Percentiles rank a stretch among this genome's conserved stretches.
Conservation (phyloP, 2,329 filamentous ascomycete species). For the Fusarium coffeatum region DNA sequence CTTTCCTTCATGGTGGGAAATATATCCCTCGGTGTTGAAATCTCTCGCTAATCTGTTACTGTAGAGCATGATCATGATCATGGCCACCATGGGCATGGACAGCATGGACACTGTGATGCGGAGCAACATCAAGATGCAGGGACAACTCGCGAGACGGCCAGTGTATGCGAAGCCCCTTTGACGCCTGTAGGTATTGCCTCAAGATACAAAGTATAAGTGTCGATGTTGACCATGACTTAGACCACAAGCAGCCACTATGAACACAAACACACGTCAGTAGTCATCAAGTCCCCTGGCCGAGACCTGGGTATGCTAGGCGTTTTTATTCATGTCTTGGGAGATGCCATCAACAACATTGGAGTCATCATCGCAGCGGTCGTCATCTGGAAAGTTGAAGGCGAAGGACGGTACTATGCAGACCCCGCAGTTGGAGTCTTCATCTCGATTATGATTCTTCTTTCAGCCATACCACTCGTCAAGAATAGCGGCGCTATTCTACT, state of each 20-base stretch:
- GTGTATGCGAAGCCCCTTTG: conserved; percentile 26
- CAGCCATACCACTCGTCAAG: conserved; percentile 71
- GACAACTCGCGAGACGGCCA: conserved; percentile 11
- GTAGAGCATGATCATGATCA: conserved; percentile 54
- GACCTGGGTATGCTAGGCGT: conserved; percentile 80
- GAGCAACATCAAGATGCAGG: conserved; percentile 19
- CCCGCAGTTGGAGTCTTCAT: conserved; percentile 77
- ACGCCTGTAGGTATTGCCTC: conserved; percentile 31
- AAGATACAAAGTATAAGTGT: not conserved
- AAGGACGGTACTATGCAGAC: conserved; percentile 75
- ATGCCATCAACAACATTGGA: conserved; percentile 80
- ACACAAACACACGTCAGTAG: conserved; percentile 60
- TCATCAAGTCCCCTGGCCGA: conserved; percentile 52
- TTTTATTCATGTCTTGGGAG: conserved; percentile 76
- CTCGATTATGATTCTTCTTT: conserved; percentile 76
- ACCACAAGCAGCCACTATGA: conserved; percentile 54
- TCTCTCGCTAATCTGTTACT: conserved; percentile 5
- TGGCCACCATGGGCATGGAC: conserved; percentile 49
- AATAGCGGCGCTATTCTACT: conserved; percentile 74
- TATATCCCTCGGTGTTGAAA: not conserved
- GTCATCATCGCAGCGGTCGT: conserved; percentile 77
- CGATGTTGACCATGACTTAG: conserved; percentile 32
- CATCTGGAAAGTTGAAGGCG: conserved; percentile 72
- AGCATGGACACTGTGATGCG: conserved; percentile 9
- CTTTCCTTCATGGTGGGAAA: conserved; percentile 71